Evolutionary conservation across 2,329 filamentous ascomycete species (phyloP), one percentile per base, ranked within the genome.

Genomic region (Proliferodiscus dingleyae): DNA sequence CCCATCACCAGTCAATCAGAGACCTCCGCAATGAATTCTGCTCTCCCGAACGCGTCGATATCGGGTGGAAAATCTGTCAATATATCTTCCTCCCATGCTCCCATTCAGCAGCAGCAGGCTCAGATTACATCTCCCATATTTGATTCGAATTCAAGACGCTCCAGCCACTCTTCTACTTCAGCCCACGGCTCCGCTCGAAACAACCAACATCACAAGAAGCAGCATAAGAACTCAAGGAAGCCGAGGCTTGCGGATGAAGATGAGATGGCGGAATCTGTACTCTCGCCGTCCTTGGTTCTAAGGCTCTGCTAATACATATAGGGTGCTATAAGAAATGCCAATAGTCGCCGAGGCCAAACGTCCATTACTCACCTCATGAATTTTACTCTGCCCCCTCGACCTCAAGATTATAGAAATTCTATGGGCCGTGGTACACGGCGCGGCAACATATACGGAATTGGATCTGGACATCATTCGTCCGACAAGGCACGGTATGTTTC

Each of bases 301-400:
- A 29, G 6, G 19, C 18, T 28, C 38, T 42, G 45, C 55, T 56
- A 43, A 55, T 46, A 34, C 8, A 28, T 11, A 13, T 39, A 57
- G 55, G 47, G 50, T 42, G 55, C 58, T 77, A 78, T 73, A 73
- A 68, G 76, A 73, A 68, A 84, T 82, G 77, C 77, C 50, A 81
- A 71, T 57, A 81, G 81, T 59, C 84, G 93, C 48, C 88, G 93
- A 60, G 93, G 93, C 43, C 91, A 96, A 68, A 96, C 89, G 43
- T 95, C 88, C 61, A 98, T 98, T 64, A 97, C 93, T 32, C 93
- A 98, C 67, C 71, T 98, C 46, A 87, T 98, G 75, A 91, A 91
- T 71, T 95, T 96, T 67, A 82, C 86, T 36, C 73, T 89, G 16
- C 87, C 90, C 18, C 82, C 86, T 33, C 80, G 87, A 38, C 84